Percentiles rank a stretch among this genome's conserved stretches.
phyloP scores from a whole-genome alignment of 2,329 filamentous ascomycete genomes.

The Pyricularia sp. region DNA sequence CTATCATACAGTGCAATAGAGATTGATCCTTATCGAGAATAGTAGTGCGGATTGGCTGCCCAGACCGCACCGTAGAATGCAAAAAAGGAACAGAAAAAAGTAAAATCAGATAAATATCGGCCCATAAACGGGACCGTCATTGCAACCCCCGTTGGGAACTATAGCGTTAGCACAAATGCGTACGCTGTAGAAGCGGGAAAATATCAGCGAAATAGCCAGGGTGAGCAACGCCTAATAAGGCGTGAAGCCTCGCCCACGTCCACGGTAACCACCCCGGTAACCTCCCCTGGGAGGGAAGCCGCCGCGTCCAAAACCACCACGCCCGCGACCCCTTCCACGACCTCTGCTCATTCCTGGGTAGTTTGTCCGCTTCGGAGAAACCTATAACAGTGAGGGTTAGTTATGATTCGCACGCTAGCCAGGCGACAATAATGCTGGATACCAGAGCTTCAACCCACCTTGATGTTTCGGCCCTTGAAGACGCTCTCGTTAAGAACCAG shows the following conservation, averaged over 20 bases:
- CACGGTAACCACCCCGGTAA: slow-evolving; percentile 51
- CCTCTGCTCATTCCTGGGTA: slow-evolving; percentile 87
- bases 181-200: neutral
- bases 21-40: neutral
- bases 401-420: neutral
- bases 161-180: neutral
- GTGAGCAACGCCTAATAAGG: slow-evolving; percentile 41
- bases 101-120: neutral
- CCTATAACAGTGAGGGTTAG: slow-evolving; percentile 20
- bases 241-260: slow-evolving; percentile 49
- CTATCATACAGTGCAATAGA: neutral
- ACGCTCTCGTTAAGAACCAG: slow-evolving; percentile 92
- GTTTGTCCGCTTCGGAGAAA: slow-evolving; percentile 88
- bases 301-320: slow-evolving; percentile 37
- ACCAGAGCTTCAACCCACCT: slow-evolving; percentile 27
- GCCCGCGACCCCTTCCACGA: slow-evolving; percentile 36
- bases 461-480: slow-evolving; percentile 88
- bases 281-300: slow-evolving; percentile 38
- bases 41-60: neutral
- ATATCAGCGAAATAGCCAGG: neutral
- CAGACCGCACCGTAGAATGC: neutral
- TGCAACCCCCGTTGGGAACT: neutral
- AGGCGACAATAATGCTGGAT: neutral
- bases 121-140: neutral
- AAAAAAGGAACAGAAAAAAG: neutral